Evolutionary conservation across 2,329 filamentous ascomycete genomes (phyloP).

Genomic region (Monilinia vaccinii-corymbosi): DNA sequence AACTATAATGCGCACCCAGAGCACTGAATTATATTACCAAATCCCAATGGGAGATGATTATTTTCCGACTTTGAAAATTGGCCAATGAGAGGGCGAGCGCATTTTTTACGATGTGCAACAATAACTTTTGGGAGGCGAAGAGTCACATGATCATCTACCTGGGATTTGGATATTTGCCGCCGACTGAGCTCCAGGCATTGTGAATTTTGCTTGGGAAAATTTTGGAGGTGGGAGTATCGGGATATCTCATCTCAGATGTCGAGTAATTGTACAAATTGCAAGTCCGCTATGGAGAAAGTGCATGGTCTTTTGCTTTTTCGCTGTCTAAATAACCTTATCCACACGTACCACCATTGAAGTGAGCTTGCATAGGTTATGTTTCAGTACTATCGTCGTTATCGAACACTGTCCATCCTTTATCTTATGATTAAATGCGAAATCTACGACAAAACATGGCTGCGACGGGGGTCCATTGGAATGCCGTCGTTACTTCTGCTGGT

Average conservation of each 20-base stretch:
- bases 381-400: background rate
- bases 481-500: background rate
- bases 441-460: too few relatives aligned
- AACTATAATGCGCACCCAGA: too few relatives aligned
- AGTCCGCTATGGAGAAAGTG: too few relatives aligned
- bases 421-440: background rate
- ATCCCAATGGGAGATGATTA: background rate
- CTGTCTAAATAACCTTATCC: too few relatives aligned
- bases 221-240: too few relatives aligned
- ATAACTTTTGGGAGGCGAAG: background rate
- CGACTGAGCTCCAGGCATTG: too few relatives aligned
- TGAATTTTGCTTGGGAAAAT: too few relatives aligned
- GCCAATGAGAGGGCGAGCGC: background rate
- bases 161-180: background rate
- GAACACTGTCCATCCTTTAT: background rate
- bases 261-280: too few relatives aligned
- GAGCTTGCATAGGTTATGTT: background rate
- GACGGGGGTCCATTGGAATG: too few relatives aligned
- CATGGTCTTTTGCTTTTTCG: too few relatives aligned
- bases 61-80: background rate
- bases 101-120: slow-evolving; percentile 3
- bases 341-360: background rate
- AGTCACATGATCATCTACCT: background rate
- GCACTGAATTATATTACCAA: background rate
- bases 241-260: too few relatives aligned